phyloP scores from a whole-genome alignment of 768 basidiomycete genomes.

The Mycena maculata region DNA sequence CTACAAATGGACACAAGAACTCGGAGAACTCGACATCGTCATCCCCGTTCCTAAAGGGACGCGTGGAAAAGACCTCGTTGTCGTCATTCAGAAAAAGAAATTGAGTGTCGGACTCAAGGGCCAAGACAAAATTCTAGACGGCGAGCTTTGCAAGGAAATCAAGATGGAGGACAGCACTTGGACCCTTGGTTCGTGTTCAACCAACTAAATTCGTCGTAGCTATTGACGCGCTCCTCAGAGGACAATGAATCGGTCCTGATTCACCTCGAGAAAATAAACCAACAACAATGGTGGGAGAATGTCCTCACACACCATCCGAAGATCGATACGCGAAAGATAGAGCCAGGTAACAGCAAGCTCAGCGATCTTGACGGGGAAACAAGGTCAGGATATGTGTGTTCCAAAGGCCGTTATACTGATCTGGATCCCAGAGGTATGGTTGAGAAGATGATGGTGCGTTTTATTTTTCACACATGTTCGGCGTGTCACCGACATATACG shows the following conservation, averaged over 20 bases:
- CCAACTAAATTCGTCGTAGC: neutral
- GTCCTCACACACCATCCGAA: conserved; percentile 95
- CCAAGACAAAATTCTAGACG: conserved; percentile 85
- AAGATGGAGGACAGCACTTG: conserved; percentile 97
- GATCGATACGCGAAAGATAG: conserved; percentile 96
- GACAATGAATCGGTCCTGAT: conserved; percentile 79
- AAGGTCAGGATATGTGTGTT: conserved; percentile 57
- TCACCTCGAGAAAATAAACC: conserved; percentile 88
- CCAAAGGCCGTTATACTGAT: conserved; percentile 9
- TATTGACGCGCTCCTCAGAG: conserved; percentile 58
- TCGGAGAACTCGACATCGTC: conserved; percentile 86
- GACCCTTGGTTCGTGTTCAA: conserved; percentile 82
- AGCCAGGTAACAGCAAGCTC: conserved; percentile 94
- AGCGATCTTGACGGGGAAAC: conserved; percentile 97
- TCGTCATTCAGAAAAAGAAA: conserved; percentile 84
- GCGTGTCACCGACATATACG: conserved; percentile 13
- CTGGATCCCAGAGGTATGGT: conserved; percentile 83
- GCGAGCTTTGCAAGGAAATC: conserved; percentile 92
- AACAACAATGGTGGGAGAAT: conserved; percentile 98
- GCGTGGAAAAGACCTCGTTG: conserved; percentile 76
- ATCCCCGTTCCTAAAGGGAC: conserved; percentile 91
- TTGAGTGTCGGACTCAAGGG: conserved; percentile 89
- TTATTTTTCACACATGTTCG: neutral
- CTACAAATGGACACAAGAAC: conserved; percentile 91
- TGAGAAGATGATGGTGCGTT: conserved; percentile 99